These are phyloP conservation scores for Scheffersomyces segobiensis DNA, from an alignment of 1,139 yeast genomes.

Conservation along the genomic window DNA sequence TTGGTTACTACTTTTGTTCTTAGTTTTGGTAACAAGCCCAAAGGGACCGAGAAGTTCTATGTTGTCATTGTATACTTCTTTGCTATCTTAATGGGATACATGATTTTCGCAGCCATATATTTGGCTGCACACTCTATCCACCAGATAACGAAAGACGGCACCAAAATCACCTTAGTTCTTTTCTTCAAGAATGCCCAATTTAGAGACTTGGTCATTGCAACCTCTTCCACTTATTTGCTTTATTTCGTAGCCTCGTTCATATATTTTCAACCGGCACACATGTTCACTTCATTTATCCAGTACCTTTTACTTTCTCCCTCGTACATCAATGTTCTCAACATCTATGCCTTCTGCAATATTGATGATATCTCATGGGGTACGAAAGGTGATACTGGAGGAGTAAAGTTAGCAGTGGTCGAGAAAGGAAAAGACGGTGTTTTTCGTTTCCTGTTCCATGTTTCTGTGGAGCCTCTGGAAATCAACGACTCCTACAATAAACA, in stretches of 20 bases:
- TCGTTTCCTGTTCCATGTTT: constrained; percentile 64
- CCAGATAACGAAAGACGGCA: constrained; percentile 28
- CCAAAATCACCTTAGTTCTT: constrained; percentile 35
- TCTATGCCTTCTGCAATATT: constrained; percentile 52
- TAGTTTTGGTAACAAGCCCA: constrained; percentile 92
- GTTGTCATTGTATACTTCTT: constrained; percentile 80
- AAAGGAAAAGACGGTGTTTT: constrained; percentile 59
- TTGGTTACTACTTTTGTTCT: constrained; percentile 88
- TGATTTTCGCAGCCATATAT: constrained; percentile 65
- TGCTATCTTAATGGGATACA: constrained; percentile 88
- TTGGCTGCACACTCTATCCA: constrained; percentile 50
- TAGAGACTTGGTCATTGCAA: constrained; percentile 51
- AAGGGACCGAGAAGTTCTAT: constrained; percentile 84
- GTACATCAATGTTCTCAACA: constrained; percentile 48
- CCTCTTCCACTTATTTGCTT: constrained; percentile 47
- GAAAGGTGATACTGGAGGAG: constrained; percentile 48
- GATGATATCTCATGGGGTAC: constrained; percentile 57
- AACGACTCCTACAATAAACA: constrained; percentile 63
- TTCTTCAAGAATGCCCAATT: constrained; percentile 45
- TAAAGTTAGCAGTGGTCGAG: constrained; percentile 54
- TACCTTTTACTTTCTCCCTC: constrained; percentile 49
- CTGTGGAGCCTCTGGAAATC: constrained; percentile 61
- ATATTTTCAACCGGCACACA: constrained; percentile 53
- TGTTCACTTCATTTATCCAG: constrained; percentile 50
- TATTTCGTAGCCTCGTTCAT: constrained; percentile 48